These are phyloP conservation scores for Orychophragmus violaceus DNA, from an alignment of 345 rosid species.

Conservation along the genomic window DNA sequence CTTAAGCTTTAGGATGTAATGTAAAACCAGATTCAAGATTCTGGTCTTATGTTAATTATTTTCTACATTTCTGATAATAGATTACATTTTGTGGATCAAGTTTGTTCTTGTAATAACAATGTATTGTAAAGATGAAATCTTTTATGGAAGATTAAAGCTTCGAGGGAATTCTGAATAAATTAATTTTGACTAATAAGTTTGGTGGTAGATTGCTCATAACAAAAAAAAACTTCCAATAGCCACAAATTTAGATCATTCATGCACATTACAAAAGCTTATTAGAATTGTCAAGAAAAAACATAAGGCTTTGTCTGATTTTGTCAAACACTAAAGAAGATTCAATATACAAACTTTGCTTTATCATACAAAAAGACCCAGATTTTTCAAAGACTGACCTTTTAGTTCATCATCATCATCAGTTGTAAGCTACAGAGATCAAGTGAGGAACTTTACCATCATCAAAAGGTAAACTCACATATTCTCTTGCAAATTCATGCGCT, in stretches of 20 bases:
- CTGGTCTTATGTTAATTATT: constrained; percentile 43
- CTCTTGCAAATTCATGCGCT: constrained; percentile 56
- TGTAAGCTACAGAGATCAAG: constrained; percentile 42
- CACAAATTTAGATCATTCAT: background rate
- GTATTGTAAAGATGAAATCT: background rate
- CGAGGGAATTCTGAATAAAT: background rate
- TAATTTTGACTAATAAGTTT: background rate
- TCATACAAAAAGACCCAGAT: background rate
- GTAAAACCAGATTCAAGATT: constrained; percentile 24
- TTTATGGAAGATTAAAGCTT: background rate
- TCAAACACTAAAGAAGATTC: background rate
- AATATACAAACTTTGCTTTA: constrained; percentile 5
- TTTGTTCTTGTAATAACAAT: background rate
- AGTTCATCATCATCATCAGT: background rate
- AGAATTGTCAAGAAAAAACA: background rate
- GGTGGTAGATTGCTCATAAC: background rate
- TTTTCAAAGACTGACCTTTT: background rate
- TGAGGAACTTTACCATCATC: constrained; percentile 67
- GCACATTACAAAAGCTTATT: background rate
- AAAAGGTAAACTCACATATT: constrained; percentile 70
- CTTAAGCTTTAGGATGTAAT: constrained; percentile 24
- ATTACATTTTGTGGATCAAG: background rate
- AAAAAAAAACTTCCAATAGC: background rate
- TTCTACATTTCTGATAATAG: constrained; percentile 36
- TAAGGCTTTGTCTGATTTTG: background rate